phyloP scores from a whole-genome alignment of 116 monocot genomes.

The Cymodocea nodosa region DNA sequence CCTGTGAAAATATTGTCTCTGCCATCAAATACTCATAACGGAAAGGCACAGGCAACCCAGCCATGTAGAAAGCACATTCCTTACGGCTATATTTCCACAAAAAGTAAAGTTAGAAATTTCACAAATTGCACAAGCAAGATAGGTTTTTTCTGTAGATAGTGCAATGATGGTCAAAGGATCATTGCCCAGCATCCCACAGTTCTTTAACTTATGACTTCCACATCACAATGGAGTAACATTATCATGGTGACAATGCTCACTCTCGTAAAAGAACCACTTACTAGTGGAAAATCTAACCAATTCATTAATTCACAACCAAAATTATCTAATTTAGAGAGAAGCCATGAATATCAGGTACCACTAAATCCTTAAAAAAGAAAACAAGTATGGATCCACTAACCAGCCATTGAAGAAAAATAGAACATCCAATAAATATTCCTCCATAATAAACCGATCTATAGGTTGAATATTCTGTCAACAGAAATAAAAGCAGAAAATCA shows the following conservation, averaged over 20 bases:
- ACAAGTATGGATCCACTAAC: conserved; percentile 23
- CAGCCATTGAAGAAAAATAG: conserved; percentile 98
- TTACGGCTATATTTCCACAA: conserved; percentile 90
- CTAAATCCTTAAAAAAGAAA: neutral
- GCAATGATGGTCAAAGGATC: too few relatives aligned
- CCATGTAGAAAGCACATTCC: conserved; percentile 87
- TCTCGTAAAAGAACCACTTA: too few relatives aligned
- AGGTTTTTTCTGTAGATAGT: too few relatives aligned
- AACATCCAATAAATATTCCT: conserved; percentile 93
- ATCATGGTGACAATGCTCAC: too few relatives aligned
- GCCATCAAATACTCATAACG: conserved; percentile 98
- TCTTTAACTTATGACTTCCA: too few relatives aligned
- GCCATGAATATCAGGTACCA: neutral
- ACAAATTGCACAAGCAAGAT: neutral
- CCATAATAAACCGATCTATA: conserved; percentile 86
- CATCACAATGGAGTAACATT: too few relatives aligned
- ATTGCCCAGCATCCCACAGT: too few relatives aligned
- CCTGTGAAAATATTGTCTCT: conserved; percentile 99
- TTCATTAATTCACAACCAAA: too few relatives aligned
- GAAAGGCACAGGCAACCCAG: conserved; percentile 82
- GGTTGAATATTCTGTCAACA: conserved; percentile 75
- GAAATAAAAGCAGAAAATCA: conserved; percentile 1
- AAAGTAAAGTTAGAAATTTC: conserved; percentile 18
- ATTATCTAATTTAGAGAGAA: neutral
- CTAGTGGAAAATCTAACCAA: too few relatives aligned